A percentile compares a stretch with the other conserved stretches of the same genome.
phyloP scores from a whole-genome alignment of 306 rosid genomes.

The Dicorynia guianensis region DNA sequence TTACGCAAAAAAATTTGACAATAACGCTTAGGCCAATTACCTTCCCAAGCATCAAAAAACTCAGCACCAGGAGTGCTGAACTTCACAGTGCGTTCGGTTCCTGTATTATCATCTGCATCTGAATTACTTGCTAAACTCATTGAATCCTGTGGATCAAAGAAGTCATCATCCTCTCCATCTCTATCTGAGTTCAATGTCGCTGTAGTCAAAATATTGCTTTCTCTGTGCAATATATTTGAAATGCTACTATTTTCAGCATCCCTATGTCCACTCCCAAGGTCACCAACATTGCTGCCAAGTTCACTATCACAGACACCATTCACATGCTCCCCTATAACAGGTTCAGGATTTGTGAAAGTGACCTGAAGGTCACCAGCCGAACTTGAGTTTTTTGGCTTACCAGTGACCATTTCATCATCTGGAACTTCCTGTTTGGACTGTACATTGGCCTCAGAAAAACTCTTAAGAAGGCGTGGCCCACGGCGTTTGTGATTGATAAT shows the following conservation, averaged over 20 bases:
- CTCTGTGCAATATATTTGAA: conserved; percentile 41
- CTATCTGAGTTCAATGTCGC: conserved; percentile 48
- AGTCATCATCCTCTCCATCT: conserved; percentile 71
- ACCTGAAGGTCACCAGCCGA: conserved; percentile 54
- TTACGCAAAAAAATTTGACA: not conserved
- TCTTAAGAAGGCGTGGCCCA: conserved; percentile 87
- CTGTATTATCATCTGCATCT: conserved; percentile 79
- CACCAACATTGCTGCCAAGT: conserved; percentile 39
- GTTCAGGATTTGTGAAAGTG: conserved; percentile 46
- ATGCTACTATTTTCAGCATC: conserved; percentile 48
- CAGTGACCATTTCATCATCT: conserved; percentile 45
- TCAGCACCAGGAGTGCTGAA: conserved; percentile 58
- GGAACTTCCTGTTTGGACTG: conserved; percentile 38
- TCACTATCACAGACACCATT: conserved; percentile 48
- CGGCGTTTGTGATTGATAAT: conserved; percentile 94
- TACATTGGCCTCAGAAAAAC: conserved; percentile 71
- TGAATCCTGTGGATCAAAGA: conserved; percentile 78
- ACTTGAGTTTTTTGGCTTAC: conserved; percentile 35
- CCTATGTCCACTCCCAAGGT: conserved; percentile 42
- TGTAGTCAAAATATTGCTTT: conserved; percentile 40
- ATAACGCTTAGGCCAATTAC: conserved; percentile 49
- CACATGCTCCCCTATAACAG: conserved; percentile 43
- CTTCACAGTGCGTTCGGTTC: conserved; percentile 54
- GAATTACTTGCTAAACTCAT: conserved; percentile 73
- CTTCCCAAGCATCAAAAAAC: conserved; percentile 94